Base-by-base conservation (phyloP, 495 filamentous ascomycete species). In the Neurospora sp. region DNA sequence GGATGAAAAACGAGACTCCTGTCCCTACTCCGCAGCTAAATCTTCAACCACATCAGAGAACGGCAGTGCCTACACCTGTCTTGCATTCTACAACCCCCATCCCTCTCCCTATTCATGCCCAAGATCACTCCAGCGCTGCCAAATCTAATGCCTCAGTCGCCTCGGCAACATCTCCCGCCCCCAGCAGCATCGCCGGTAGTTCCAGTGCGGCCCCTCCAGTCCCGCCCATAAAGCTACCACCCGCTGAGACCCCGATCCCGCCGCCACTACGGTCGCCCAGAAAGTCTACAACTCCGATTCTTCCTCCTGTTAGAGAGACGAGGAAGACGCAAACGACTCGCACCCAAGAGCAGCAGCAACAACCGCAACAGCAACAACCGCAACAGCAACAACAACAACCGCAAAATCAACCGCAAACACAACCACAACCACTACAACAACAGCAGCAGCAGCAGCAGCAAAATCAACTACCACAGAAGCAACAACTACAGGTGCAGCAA, bases 1-100 rank as follows among this genome's bases (percentile, higher is more conserved):
- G 87, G 38, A 87, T 82, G 71, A 90, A 89, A 75, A 88, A 83
- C 8, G 88, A 87, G 79, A 87, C 83, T 27, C 86, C 83, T 42
- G 84, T 86, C 39, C 86, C 84, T 68, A 82, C 80, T 73, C 85
- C 84, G 40, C 79, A 84, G 38, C 76, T 83, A 22, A 80, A 80
- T 38, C 74, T 77, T 44, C 81, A 81, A 45, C 68, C 75, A 75
- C 71, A 79, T 72, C 70, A 75, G 69, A 74, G 75, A n/a, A 39
- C 69, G 4, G 53, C 59, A 40, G 40, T 40, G 31, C 70, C 69
- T 35, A 74, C 72, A 3, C 72, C 75, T 4, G 73, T 80, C 16
- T 70, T 79, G 6, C 77, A 79, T 18, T 81, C 81, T n/a, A 82
- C 80, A 3, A 82, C 81, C 5, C 80, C 81, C 9, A 82, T 82